A percentile compares a stretch with the other conserved stretches of the same genome.
Conservation (phyloP, 352 stramenopile genomes). For the Phytopythium boreale region DNA sequence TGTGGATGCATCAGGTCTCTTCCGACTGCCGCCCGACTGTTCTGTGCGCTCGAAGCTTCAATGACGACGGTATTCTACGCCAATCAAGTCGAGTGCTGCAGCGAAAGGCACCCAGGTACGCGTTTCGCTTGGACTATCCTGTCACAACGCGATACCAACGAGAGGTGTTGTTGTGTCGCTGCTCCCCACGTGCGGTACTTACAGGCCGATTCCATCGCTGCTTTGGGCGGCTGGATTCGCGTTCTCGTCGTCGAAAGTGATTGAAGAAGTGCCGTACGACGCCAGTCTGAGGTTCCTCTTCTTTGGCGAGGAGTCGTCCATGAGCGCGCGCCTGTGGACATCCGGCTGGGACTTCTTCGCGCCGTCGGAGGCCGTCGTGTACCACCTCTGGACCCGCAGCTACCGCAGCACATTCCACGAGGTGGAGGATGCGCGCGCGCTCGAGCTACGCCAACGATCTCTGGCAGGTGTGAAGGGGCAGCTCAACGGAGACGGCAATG, state of each 20-base stretch:
- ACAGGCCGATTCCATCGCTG: conserved; percentile 51
- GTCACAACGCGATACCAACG: background rate
- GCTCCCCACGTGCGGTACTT: conserved; percentile 6
- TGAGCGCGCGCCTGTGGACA: conserved; percentile 90
- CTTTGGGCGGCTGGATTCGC: conserved; percentile 80
- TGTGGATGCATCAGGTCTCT: conserved; percentile 29
- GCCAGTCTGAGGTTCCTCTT: conserved; percentile 85
- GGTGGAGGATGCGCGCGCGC: conserved; percentile 37
- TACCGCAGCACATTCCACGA: conserved; percentile 80
- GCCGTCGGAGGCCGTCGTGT: conserved; percentile 68
- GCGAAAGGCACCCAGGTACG: conserved; percentile 25
- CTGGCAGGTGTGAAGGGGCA: conserved; percentile 27
- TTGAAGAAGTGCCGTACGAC: conserved; percentile 86
- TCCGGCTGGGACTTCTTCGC: conserved; percentile 90
- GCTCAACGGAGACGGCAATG: conserved; percentile 5
- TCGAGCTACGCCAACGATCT: conserved; percentile 18
- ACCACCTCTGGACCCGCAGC: conserved; percentile 89
- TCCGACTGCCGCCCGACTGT: conserved; percentile 49
- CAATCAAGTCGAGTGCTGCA: conserved; percentile 58
- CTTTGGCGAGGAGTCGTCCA: conserved; percentile 92
- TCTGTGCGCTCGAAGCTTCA: conserved; percentile 59
- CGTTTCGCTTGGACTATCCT: background rate
- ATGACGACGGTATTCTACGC: conserved; percentile 45
- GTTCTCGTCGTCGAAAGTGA: conserved; percentile 49
- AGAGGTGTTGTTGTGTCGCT: background rate